phyloP scores from a whole-genome alignment of 148 eudicot species.

The Simmondsia chinensis region DNA sequence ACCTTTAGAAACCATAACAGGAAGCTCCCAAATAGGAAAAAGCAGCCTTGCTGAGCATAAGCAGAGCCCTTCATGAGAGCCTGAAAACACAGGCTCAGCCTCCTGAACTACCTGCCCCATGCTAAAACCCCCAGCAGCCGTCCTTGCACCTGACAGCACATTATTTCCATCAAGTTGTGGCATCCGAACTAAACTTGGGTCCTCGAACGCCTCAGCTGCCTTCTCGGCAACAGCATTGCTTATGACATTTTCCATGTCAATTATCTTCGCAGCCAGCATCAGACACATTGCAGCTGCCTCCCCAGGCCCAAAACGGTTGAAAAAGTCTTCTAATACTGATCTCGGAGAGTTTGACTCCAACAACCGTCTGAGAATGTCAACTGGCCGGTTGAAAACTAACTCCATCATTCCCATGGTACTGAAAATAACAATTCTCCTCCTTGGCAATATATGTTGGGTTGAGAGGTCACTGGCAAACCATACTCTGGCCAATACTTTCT shows the following conservation, averaged over 20 bases:
- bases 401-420: conserved; percentile 99
- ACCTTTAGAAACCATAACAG: conserved; percentile 51
- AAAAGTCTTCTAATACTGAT: conserved; percentile 80
- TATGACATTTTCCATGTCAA: conserved; percentile 54
- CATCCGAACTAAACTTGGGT: conserved; percentile 88
- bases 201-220: conserved; percentile 98
- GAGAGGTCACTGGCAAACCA: conserved; percentile 98
- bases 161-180: conserved; percentile 91
- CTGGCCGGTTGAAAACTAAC: conserved; percentile 86
- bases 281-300: conserved; percentile 97
- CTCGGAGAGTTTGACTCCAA: conserved; percentile 87
- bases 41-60: conserved; percentile 91
- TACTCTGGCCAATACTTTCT: conserved; percentile 59
- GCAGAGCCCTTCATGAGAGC: conserved; percentile 95
- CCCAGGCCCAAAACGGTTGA: conserved; percentile 87
- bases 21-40: conserved; percentile 92
- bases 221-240: conserved; percentile 80
- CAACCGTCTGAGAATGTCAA: conserved; percentile 85
- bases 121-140: conserved; percentile 87
- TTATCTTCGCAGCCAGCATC: conserved; percentile 77
- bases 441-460: conserved; percentile 85
- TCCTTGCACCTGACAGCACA: conserved; percentile 69
- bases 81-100: conserved; percentile 93
- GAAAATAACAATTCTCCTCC: conserved; percentile 80
- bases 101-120: conserved; percentile 99